Percentiles rank a stretch among this genome's conserved stretches.
These are phyloP conservation scores for Fusarium ambrosium DNA, from an alignment of 2,329 filamentous ascomycete species.

Conservation along the genomic window DNA sequence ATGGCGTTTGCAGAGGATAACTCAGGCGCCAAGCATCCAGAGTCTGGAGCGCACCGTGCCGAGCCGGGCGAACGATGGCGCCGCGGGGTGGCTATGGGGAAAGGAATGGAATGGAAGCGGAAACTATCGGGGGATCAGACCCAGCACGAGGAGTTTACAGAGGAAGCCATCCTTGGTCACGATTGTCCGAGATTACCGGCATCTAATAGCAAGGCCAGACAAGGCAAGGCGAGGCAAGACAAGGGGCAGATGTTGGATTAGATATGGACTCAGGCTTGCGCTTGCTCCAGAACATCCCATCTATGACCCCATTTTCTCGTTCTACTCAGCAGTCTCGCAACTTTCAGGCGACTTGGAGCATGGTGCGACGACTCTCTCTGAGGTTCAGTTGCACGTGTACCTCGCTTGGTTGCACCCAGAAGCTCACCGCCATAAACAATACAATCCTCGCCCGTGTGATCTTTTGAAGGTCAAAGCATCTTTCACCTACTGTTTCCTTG, in stretches of 20 bases:
- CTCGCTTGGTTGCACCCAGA: neutral
- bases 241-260: neutral
- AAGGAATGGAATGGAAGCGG: conserved; percentile 9
- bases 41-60: conserved; percentile 12
- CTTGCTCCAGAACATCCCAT: neutral
- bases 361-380: neutral
- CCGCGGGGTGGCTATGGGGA: conserved; percentile 17
- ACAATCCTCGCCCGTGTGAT: neutral
- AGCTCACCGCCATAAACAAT: neutral
- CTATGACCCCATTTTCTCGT: neutral
- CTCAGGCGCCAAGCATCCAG: conserved; percentile 7
- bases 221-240: neutral
- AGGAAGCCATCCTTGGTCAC: neutral
- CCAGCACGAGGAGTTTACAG: neutral
- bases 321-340: neutral
- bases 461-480: neutral
- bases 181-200: neutral
- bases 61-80: conserved; percentile 16
- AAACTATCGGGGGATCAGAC: neutral
- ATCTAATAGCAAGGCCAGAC: neutral
- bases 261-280: neutral
- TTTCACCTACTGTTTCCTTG: neutral
- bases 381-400: neutral
- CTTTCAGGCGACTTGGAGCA: neutral
- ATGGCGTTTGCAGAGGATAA: neutral